Evolutionary conservation across 2,329 filamentous ascomycete species (phyloP).

Genomic region (Calonectria crousiana): DNA sequence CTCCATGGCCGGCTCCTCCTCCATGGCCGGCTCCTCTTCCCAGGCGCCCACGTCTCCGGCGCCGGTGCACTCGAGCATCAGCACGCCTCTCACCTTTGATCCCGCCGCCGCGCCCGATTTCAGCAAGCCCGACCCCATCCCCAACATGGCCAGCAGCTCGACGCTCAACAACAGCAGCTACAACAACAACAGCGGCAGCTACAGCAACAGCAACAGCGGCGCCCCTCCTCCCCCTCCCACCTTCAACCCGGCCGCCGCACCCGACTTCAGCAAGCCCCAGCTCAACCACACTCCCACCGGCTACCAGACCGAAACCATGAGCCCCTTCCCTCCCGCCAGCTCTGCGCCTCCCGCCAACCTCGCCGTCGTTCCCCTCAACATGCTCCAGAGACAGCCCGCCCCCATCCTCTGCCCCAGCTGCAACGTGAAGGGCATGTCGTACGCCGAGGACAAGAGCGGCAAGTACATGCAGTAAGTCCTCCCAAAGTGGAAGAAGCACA

Average conservation of each 20-base stretch:
- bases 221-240: neutral
- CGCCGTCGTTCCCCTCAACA: constrained; percentile 28
- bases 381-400: constrained; percentile 29
- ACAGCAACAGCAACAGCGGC: neutral
- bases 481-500: neutral
- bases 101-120: neutral
- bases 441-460: constrained; percentile 24
- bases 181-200: neutral
- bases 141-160: neutral
- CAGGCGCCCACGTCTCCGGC: neutral
- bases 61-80: neutral
- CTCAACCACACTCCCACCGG: neutral
- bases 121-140: neutral
- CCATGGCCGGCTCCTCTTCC: neutral
- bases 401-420: constrained; percentile 37
- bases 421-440: constrained; percentile 23
- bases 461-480: constrained; percentile 33
- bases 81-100: neutral
- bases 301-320: neutral
- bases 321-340: neutral
- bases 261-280: neutral
- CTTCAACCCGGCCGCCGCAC: neutral
- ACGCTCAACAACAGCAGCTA: neutral
- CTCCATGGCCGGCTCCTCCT: neutral
- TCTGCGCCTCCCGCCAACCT: neutral